Conservation (phyloP, 129 eudicot genomes). For the Flaveria brownii region DNA sequence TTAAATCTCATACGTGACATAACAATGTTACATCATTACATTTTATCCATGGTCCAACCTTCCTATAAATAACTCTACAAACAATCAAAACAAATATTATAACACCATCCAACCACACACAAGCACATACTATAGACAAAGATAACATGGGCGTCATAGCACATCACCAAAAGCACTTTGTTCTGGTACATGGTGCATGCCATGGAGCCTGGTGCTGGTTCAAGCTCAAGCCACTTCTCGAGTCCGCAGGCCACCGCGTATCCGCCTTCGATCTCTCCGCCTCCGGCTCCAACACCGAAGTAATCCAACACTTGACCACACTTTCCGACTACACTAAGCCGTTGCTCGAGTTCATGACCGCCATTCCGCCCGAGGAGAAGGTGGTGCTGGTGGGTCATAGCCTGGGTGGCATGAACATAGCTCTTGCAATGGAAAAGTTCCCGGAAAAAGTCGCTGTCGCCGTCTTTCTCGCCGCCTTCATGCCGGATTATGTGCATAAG, state of each 20-base stretch:
- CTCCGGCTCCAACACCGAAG: constrained; percentile 42
- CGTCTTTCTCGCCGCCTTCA: constrained; percentile 56
- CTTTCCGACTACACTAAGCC: constrained; percentile 57
- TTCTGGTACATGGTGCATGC: constrained; percentile 75
- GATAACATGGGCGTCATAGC: constrained; percentile 3
- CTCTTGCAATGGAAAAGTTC: constrained; percentile 60
- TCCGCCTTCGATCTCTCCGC: constrained; percentile 61
- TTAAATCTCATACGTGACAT: not conserved
- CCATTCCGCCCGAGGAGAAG: constrained; percentile 50
- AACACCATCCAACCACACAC: not conserved
- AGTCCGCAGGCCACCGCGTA: constrained; percentile 61
- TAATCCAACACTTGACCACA: constrained; percentile 42
- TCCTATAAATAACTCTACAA: constrained; percentile 15
- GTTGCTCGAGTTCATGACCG: constrained; percentile 49
- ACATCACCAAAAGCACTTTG: constrained; percentile 43
- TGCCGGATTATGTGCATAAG: constrained; percentile 53
- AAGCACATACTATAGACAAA: not conserved
- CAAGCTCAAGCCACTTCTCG: constrained; percentile 60
- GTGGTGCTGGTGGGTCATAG: constrained; percentile 72
- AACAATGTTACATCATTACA: not conserved
- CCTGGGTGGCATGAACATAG: constrained; percentile 55
- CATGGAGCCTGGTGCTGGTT: constrained; percentile 89
- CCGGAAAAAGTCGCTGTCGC: constrained; percentile 54
- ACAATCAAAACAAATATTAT: not conserved
- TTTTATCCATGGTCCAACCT: not conserved